Conservation (phyloP, 805 yeast genomes). For the Kodamaea lidongshanica region DNA sequence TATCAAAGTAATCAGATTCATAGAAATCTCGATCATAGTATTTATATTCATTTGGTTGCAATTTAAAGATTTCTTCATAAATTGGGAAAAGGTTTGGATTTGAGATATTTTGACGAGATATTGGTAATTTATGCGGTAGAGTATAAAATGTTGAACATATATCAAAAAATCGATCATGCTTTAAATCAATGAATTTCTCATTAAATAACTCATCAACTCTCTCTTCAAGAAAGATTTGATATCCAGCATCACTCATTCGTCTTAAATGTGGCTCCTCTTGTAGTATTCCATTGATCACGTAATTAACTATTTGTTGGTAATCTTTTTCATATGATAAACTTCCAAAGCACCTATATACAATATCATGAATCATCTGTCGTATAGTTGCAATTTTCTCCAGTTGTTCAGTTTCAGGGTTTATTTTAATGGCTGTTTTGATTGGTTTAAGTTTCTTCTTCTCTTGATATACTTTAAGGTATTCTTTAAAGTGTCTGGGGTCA, state of each 20-base stretch:
- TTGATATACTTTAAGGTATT: neutral
- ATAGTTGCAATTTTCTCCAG: conserved; percentile 1
- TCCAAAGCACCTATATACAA: conserved; percentile 4
- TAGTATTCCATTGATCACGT: conserved; percentile 14
- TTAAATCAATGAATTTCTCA: conserved; percentile 15
- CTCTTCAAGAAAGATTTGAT: conserved; percentile 8
- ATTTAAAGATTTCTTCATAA: conserved; percentile 17
- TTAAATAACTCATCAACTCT: conserved; percentile 12
- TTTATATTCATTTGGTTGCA: conserved; percentile 13
- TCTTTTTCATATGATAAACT: conserved; percentile 4
- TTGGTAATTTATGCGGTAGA: conserved; percentile 2
- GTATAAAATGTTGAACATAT: conserved; percentile 4
- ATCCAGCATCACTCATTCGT: conserved; percentile 6
- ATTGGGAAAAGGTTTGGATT: conserved; percentile 14
- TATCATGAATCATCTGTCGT: conserved; percentile 3
- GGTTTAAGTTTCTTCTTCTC: neutral
- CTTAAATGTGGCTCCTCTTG: conserved; percentile 13
- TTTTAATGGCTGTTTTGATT: neutral
- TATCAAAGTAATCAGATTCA: conserved; percentile 8
- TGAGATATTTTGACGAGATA: conserved; percentile 4
- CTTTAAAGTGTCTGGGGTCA: neutral
- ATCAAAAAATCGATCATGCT: conserved; percentile 14
- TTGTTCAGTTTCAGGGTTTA: neutral
- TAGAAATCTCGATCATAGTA: conserved; percentile 12
- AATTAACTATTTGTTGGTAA: conserved; percentile 12